Conservation (phyloP, 768 basidiomycete species). For the Tylopilus cervinicoccineus region DNA sequence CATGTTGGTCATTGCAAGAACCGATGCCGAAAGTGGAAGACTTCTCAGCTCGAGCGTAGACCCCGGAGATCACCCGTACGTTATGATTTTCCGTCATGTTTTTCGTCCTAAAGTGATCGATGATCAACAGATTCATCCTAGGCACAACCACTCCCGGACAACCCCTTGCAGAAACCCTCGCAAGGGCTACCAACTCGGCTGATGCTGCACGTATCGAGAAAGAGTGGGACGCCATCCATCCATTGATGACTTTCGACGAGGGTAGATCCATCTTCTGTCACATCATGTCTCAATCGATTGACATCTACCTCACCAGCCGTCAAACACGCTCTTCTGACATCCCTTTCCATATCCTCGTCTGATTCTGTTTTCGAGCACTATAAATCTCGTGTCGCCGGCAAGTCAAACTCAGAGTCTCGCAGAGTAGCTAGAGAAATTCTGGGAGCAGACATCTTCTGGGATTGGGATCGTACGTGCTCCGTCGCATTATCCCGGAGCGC, state of each 20-base stretch:
- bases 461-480: constrained; percentile 73
- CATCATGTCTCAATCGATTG: constrained; percentile 42
- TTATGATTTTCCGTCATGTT: constrained; percentile 23
- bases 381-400: constrained; percentile 51
- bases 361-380: constrained; percentile 56
- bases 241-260: constrained; percentile 80
- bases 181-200: constrained; percentile 58
- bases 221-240: constrained; percentile 66
- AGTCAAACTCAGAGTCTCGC: constrained; percentile 71
- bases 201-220: constrained; percentile 74
- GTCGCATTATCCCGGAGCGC: neutral
- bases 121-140: constrained; percentile 51
- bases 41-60: constrained; percentile 85
- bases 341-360: constrained; percentile 24
- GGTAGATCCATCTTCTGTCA: constrained; percentile 55
- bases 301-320: constrained; percentile 18
- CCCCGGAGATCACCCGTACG: constrained; percentile 61
- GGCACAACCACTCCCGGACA: constrained; percentile 51
- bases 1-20: constrained; percentile 87
- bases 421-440: constrained; percentile 70
- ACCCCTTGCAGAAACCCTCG: constrained; percentile 65
- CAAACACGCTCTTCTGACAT: constrained; percentile 16
- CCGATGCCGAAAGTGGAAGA: constrained; percentile 85
- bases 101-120: constrained; percentile 3
- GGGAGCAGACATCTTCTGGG: constrained; percentile 67